Percentiles rank a stretch among this genome's conserved stretches.
phyloP scores from a whole-genome alignment of 306 rosid genomes.

The Styphnolobium japonicum region DNA sequence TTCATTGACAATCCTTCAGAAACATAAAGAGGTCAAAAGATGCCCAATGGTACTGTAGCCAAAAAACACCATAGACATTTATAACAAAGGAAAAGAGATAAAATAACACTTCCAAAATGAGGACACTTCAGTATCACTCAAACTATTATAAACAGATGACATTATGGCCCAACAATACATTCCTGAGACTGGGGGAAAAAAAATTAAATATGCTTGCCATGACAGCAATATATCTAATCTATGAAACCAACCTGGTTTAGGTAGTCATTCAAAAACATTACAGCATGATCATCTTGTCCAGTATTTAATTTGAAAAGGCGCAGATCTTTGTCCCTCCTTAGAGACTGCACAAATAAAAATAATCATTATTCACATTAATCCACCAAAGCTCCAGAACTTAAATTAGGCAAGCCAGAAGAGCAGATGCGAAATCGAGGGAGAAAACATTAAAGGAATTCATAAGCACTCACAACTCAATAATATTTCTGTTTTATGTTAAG shows the following conservation, averaged over 20 bases:
- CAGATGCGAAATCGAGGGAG: too few relatives aligned
- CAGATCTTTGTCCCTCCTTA: slow-evolving; percentile 78
- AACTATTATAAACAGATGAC: not conserved
- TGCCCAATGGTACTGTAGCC: not conserved
- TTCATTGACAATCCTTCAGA: slow-evolving; percentile 23
- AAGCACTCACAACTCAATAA: too few relatives aligned
- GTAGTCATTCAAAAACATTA: slow-evolving; percentile 86
- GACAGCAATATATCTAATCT: not conserved
- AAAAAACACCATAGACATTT: not conserved
- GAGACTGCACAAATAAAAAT: slow-evolving; percentile 48
- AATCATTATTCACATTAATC: slow-evolving; percentile 1
- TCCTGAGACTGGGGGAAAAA: not conserved
- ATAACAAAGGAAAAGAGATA: not conserved
- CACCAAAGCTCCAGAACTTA: not conserved
- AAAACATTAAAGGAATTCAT: not conserved
- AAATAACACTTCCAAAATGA: not conserved
- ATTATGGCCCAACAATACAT: slow-evolving; percentile 12
- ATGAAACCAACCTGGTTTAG: slow-evolving; percentile 61
- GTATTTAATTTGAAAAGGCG: slow-evolving; percentile 84
- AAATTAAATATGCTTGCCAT: not conserved
- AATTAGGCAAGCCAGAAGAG: not conserved
- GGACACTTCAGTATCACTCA: not conserved
- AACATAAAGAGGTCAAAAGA: slow-evolving; percentile 4
- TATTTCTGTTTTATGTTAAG: too few relatives aligned
- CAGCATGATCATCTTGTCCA: slow-evolving; percentile 89